Conservation (phyloP, 768 basidiomycete genomes). For the Suillus spraguei region DNA sequence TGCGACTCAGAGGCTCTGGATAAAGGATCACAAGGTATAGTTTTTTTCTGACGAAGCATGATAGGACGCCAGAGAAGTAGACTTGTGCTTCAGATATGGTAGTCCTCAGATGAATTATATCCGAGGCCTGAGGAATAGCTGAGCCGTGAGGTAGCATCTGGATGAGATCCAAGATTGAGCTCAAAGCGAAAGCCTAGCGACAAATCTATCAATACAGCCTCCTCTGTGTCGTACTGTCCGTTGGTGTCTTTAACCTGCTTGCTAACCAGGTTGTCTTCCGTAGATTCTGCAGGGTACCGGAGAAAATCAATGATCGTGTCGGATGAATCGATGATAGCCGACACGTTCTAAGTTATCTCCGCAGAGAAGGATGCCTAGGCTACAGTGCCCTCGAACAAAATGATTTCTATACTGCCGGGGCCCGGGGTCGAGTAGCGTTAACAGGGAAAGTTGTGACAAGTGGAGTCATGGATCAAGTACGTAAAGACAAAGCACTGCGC, state of each 20-base stretch:
- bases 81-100: background rate
- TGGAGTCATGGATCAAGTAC: too few relatives aligned
- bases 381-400: too few relatives aligned
- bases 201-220: background rate
- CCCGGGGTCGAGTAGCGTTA: background rate
- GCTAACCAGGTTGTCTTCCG: background rate
- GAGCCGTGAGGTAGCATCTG: background rate
- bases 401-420: too few relatives aligned
- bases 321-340: background rate
- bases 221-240: background rate
- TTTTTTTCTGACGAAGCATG: background rate
- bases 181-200: background rate
- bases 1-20: background rate
- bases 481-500: too few relatives aligned
- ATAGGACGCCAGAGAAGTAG: background rate
- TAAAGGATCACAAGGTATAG: background rate
- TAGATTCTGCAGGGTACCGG: background rate
- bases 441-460: too few relatives aligned
- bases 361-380: background rate
- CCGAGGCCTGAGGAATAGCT: background rate
- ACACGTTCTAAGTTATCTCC: background rate
- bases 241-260: background rate
- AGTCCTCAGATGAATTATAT: background rate
- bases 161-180: background rate
- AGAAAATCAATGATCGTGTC: background rate